Conservation (phyloP, 2,329 filamentous ascomycete genomes). For the Coniochaeta sp. region DNA sequence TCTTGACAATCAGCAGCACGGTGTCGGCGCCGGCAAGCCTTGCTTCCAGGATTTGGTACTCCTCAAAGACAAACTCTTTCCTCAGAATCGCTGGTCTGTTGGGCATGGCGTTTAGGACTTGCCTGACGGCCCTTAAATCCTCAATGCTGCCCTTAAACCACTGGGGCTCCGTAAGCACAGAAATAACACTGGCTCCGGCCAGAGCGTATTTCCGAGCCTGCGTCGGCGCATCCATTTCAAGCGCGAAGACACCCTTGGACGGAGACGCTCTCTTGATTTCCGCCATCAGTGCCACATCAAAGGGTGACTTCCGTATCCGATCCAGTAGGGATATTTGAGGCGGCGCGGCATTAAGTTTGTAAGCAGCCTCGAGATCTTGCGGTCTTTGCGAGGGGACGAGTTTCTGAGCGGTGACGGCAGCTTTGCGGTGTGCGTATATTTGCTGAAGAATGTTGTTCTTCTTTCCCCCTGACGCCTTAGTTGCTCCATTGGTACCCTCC, state of each 20-base stretch:
- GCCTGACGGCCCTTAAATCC: slow-evolving; percentile 78
- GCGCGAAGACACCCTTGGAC: slow-evolving; percentile 89
- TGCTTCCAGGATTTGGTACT: slow-evolving; percentile 96
- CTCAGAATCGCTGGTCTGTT: slow-evolving; percentile 87
- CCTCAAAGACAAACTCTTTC: slow-evolving; percentile 96
- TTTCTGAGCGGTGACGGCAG: slow-evolving; percentile 73
- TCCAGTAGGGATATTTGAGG: slow-evolving; percentile 75
- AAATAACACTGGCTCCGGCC: slow-evolving; percentile 93
- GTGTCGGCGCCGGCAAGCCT: slow-evolving; percentile 90
- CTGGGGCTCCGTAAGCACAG: slow-evolving; percentile 94
- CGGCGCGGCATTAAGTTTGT: slow-evolving; percentile 77
- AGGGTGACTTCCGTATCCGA: slow-evolving; percentile 73
- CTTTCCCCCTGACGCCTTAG: slow-evolving; percentile 15
- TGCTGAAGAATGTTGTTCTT: slow-evolving; percentile 82
- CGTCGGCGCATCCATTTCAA: slow-evolving; percentile 78
- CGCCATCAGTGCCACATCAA: slow-evolving; percentile 88
- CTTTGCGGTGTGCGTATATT: slow-evolving; percentile 79
- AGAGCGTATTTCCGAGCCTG: slow-evolving; percentile 90
- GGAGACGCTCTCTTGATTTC: slow-evolving; percentile 97
- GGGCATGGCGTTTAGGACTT: slow-evolving; percentile 83
- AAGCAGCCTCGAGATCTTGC: slow-evolving; percentile 77
- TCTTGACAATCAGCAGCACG: slow-evolving; percentile 96
- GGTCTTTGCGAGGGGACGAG: slow-evolving; percentile 76
- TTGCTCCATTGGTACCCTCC: neutral
- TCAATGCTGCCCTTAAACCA: slow-evolving; percentile 99